Evolutionary conservation across 2,329 filamentous ascomycete genomes (phyloP).

Genomic region (Apiospora rasikravindrae): DNA sequence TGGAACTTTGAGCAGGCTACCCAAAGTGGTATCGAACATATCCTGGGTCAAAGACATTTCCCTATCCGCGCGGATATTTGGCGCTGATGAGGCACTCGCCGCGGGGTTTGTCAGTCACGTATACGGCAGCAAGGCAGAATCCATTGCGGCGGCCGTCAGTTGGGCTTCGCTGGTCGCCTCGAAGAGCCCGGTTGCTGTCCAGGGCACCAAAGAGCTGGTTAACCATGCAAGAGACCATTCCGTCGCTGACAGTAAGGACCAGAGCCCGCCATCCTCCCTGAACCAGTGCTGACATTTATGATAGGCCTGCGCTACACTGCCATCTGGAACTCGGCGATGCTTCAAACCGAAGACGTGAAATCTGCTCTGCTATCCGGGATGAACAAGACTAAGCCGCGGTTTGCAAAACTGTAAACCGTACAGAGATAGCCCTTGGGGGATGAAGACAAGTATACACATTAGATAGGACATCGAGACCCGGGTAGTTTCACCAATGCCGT

Average conservation of each 20-base stretch:
- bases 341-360: conserved; percentile 81
- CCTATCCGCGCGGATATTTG: conserved; percentile 73
- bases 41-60: conserved; percentile 84
- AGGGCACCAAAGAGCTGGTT: conserved; percentile 39
- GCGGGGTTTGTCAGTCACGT: conserved; percentile 74
- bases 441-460: neutral
- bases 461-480: neutral
- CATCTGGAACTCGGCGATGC: conserved; percentile 83
- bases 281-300: conserved; percentile 28
- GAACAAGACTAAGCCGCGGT: conserved; percentile 78
- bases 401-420: conserved; percentile 71
- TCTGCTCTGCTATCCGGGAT: conserved; percentile 77
- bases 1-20: conserved; percentile 74
- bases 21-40: conserved; percentile 72
- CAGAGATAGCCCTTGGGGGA: neutral
- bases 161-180: conserved; percentile 61
- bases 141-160: conserved; percentile 34
- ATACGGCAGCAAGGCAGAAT: conserved; percentile 49
- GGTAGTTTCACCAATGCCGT: conserved; percentile 2
- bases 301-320: conserved; percentile 78
- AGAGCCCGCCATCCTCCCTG: conserved; percentile 7
- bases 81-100: conserved; percentile 69
- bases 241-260: conserved; percentile 72
- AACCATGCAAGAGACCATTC: conserved; percentile 71
- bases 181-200: conserved; percentile 76